Conservation (phyloP, 2,329 filamentous ascomycete species). For the Nemania bipapillata region DNA sequence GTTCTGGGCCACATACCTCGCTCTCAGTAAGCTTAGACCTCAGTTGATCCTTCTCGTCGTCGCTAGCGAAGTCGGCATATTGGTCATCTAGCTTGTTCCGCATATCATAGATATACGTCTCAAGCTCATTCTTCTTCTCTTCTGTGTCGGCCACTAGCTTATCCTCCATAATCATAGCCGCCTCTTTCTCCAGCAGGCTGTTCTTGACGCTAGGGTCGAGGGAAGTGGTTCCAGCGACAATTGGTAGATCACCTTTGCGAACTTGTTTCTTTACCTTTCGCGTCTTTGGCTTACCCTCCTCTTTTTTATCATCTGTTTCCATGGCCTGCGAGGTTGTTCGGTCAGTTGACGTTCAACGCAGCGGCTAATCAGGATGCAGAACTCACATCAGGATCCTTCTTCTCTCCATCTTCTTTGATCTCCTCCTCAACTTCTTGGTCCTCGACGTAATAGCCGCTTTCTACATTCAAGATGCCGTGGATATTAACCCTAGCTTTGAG, state of each 20-base stretch:
- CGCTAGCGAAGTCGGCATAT: conserved; percentile 86
- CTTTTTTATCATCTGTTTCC: conserved; percentile 79
- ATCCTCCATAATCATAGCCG: conserved; percentile 94
- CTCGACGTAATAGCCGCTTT: conserved; percentile 97
- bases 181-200: conserved; percentile 81
- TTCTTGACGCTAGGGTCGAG: conserved; percentile 76
- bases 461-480: conserved; percentile 94
- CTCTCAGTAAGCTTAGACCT: conserved; percentile 82
- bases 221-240: conserved; percentile 83
- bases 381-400: conserved; percentile 80
- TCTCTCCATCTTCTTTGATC: conserved; percentile 73
- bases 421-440: conserved; percentile 97
- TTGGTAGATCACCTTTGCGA: conserved; percentile 92
- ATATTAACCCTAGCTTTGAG: conserved; percentile 97
- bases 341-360: conserved; percentile 19
- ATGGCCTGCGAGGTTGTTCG: conserved; percentile 69
- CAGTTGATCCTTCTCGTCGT: conserved; percentile 91
- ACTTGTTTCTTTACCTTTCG: conserved; percentile 99
- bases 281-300: conserved; percentile 77
- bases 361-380: conserved; percentile 11
- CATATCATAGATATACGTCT: conserved; percentile 96
- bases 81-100: conserved; percentile 94
- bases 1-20: conserved; percentile 74
- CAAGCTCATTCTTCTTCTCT: conserved; percentile 99
- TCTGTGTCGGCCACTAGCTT: conserved; percentile 98